phyloP scores from a whole-genome alignment of 495 filamentous ascomycete genomes.

The Xylaria intraflava region DNA sequence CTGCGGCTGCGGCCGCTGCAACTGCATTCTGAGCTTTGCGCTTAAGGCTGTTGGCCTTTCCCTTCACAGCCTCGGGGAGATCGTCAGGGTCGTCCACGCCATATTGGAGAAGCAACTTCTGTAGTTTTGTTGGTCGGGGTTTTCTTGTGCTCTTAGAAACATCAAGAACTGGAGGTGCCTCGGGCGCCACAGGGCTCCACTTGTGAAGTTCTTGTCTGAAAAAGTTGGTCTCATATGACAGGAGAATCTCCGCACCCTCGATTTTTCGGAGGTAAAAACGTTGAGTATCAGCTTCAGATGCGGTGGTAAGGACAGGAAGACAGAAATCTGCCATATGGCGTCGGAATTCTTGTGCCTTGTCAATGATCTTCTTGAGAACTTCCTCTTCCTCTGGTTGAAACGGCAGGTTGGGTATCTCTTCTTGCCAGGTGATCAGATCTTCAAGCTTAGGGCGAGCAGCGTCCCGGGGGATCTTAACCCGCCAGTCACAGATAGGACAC shows the following conservation, averaged over 20 bases:
- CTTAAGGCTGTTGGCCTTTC: conserved; percentile 62
- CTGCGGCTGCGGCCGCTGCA: conserved; percentile 29
- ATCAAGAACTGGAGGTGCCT: conserved; percentile 75
- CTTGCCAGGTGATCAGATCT: conserved; percentile 80
- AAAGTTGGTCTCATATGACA: conserved; percentile 92
- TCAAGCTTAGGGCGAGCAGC: conserved; percentile 93
- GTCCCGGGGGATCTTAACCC: conserved; percentile 97
- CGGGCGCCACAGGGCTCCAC: conserved; percentile 87
- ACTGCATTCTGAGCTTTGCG: conserved; percentile 49
- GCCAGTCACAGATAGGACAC: conserved; percentile 96
- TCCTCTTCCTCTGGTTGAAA: conserved; percentile 97
- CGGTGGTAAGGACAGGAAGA: conserved; percentile 70
- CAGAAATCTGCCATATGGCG: conserved; percentile 74
- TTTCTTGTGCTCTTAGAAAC: conserved; percentile 91
- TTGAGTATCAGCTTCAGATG: conserved; percentile 79
- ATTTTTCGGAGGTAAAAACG: conserved; percentile 99
- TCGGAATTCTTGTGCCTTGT: conserved; percentile 76
- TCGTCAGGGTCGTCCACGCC: conserved; percentile 84
- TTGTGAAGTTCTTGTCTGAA: conserved; percentile 94
- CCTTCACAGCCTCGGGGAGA: conserved; percentile 69
- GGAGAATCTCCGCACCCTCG: conserved; percentile 90
- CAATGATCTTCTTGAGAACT: conserved; percentile 72
- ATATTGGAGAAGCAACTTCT: conserved; percentile 85
- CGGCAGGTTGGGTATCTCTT: conserved; percentile 72
- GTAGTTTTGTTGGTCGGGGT: conserved; percentile 92